Evolutionary conservation across 495 filamentous ascomycete species (phyloP), one percentile per base, ranked within the genome.

Genomic region (Penicillium arizonense): DNA sequence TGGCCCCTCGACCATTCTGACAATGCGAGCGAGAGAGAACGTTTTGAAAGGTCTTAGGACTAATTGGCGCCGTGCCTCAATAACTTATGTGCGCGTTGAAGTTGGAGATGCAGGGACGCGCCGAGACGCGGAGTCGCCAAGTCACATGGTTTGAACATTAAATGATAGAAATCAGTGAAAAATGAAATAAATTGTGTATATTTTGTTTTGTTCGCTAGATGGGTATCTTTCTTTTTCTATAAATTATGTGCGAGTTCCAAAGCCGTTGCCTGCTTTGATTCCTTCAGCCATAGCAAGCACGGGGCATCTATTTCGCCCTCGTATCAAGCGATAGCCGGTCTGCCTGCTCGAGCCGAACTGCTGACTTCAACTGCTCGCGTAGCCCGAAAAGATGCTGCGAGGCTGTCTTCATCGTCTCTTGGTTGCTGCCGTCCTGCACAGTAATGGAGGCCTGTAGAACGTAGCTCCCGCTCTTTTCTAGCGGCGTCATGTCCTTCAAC

Each of bases 261-360:
- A 18, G 30, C 32, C 45, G 14, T 47, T 34, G 12, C 32, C 6
- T 30, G 28, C 28, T 6, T 24, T 24, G 23, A 8, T 30, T 30
- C 8, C 28, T 30, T 18, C 28, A 7, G 28, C 28, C 7, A 30
- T 5, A 30, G 28, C 28, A 6, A 8, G 8, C 9, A 18, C 28
- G 28, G 30, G 47, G 9, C 33, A 36, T 32, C 50, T 70, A 76
- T 60, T 77, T 77, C 16, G 85, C 82, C 47, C 86, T 74, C 1
- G 85, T 87, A 69, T 89, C 87, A 49, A 89, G 56, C 16, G 81
- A 75, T 52, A 88, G 63, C 39, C 87, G 72, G 65, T 89, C 85
- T 4, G 78, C 83, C 44, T 80, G 73, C 46, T 83, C 77, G 48
- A 90, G 68, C 26, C 84, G 82, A 40, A 89, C 81, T 6, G 80